Percentiles rank a stretch among this genome's conserved stretches.
Evolutionary conservation across 768 basidiomycete genomes (phyloP).

Genomic region (Russula olivacea): DNA sequence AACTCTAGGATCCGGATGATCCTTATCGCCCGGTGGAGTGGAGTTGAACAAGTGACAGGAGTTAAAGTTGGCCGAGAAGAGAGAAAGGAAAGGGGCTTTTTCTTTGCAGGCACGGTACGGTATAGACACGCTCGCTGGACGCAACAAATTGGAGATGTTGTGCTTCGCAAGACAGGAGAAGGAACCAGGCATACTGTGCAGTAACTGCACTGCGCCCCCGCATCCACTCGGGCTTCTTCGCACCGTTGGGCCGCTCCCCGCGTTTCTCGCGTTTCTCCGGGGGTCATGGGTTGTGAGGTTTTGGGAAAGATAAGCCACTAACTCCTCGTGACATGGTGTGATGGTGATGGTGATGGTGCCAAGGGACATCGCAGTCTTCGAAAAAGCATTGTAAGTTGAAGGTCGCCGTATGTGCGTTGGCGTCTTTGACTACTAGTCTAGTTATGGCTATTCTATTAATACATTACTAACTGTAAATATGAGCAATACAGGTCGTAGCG

Average conservation of each 20-base stretch:
- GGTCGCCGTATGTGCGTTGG: no score
- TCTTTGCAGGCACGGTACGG: not conserved
- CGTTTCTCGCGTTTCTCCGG: no score
- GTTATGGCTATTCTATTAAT: no score
- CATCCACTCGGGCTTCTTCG: not conserved
- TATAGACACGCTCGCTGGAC: not conserved
- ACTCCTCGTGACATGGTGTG: conserved; percentile 6
- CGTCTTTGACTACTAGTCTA: no score
- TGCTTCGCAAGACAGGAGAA: not conserved
- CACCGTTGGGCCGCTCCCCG: not conserved
- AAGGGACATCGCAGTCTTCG: no score
- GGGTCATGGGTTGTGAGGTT: conserved; percentile 19
- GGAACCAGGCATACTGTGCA: not conserved
- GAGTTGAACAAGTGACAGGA: not conserved
- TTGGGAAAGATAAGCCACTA: conserved; percentile 11
- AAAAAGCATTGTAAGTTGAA: no score
- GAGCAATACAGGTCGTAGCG: no score
- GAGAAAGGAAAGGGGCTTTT: not conserved
- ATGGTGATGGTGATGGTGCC: not conserved
- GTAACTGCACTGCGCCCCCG: not conserved
- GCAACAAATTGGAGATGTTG: not conserved
- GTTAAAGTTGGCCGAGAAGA: not conserved
- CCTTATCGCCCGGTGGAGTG: not conserved
- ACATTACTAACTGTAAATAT: no score
- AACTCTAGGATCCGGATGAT: not conserved